Base-by-base conservation (phyloP, 2,329 filamentous ascomycete species). In the Fusarium pseudoanthophilum region DNA sequence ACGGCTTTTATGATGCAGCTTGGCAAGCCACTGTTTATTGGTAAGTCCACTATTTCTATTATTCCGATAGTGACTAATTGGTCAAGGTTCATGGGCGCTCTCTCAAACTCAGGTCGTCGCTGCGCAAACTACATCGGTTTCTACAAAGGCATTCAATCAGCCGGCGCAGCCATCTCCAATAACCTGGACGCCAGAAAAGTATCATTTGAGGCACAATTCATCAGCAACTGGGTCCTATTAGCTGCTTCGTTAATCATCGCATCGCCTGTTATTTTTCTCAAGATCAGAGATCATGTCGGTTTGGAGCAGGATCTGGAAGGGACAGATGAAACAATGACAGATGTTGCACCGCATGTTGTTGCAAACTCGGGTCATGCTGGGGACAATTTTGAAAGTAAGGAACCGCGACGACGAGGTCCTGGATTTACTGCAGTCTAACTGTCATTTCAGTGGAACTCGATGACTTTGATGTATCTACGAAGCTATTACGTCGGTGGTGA, bases 11-110 rank as follows among this genome's bases (percentile, higher is more conserved):
- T 75, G 95, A 98, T 80, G 94, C 95, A 40, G 89, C 91, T 52
- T 98, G 94, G 92, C 95, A 98, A 85, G 95, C 94, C 0, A 91
- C 87, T 78, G 92, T 95, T 46, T 98, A 98, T 86, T 98, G 95
- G 95, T 94, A 90, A 79, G 94, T 92, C 2, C 4, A 2, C 0
- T 2, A 1, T 8, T 85, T 0, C 87, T 2, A 0, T 4, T 7
- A 0, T 83, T 11, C 5, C 2, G 2, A 37, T 18, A 7, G 28
- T 2, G n/a, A 20, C 72, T 77, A 42, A 77, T 8, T 0, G 1
- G 1, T 1, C 0, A 91, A 91, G 91, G 91, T 95, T 92, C 85
- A 97, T 98, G 92, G 95, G 95, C 46, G 90, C 95, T 16, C 87
- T 98, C 36, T 95, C 93, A 78, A 98, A 98, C 88, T 97, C 95